These are phyloP conservation scores for Coemansia sp. DNA, from an alignment of 192 early-diverging fungal genomes.

Conservation along the genomic window DNA sequence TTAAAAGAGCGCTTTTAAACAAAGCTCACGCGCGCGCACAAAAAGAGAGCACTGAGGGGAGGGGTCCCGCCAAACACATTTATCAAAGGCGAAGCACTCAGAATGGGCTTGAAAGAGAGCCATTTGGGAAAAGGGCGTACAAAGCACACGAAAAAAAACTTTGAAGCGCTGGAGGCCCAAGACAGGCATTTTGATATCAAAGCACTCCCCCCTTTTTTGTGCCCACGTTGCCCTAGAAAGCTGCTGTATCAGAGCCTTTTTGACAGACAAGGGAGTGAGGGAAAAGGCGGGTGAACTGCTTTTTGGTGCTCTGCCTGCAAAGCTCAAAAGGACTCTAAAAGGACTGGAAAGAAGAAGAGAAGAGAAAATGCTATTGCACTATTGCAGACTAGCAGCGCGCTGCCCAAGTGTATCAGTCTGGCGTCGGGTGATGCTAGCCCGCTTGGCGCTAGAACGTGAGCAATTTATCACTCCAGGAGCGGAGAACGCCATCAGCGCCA, in stretches of 20 bases:
- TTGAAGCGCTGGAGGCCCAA: neutral
- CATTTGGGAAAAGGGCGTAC: neutral
- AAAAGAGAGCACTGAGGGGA: neutral
- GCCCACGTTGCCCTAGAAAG: conserved; percentile 1
- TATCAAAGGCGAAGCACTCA: conserved; percentile 1
- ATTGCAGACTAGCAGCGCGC: neutral
- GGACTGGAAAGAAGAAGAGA: neutral
- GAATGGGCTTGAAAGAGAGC: conserved; percentile 2
- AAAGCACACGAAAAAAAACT: neutral
- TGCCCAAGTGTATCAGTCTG: neutral
- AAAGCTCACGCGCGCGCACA: neutral
- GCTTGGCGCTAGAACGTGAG: neutral
- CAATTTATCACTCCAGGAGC: conserved; percentile 4
- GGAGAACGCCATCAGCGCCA: neutral
- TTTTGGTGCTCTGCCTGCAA: neutral
- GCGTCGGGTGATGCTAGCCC: neutral
- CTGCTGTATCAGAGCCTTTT: conserved; percentile 3
- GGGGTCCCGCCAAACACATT: neutral
- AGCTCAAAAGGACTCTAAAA: neutral
- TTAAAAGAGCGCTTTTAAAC: conserved; percentile 8
- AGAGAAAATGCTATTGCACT: neutral
- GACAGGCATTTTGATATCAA: neutral
- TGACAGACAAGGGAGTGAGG: neutral
- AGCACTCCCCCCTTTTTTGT: neutral
- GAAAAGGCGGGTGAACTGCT: neutral